Evolutionary conservation across 495 filamentous ascomycete species (phyloP).

Genomic region (Lentithecium fluviatile): DNA sequence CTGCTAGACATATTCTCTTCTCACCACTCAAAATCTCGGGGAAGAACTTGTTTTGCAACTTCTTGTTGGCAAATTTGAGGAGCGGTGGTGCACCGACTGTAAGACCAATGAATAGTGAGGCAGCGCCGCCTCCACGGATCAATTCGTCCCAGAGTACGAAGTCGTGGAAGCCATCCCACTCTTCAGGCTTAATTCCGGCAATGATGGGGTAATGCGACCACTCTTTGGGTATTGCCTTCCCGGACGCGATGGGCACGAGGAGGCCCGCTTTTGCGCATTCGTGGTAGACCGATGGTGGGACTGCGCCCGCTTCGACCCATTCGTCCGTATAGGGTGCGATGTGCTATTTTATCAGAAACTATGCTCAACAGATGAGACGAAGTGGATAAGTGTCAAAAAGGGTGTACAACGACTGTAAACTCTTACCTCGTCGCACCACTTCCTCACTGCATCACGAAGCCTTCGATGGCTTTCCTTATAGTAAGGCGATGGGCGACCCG

Average conservation of each 20-base stretch:
- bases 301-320: slow-evolving; percentile 29
- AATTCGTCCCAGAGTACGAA: slow-evolving; percentile 36
- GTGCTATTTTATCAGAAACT: slow-evolving; percentile 15
- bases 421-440: slow-evolving; percentile 34
- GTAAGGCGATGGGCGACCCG: slow-evolving; percentile 33
- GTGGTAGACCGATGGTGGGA: slow-evolving; percentile 23
- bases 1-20: slow-evolving; percentile 37
- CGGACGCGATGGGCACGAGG: slow-evolving; percentile 29
- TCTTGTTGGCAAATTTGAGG: slow-evolving; percentile 13
- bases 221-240: slow-evolving; percentile 26
- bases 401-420: not conserved
- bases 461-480: slow-evolving; percentile 32
- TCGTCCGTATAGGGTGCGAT: slow-evolving; percentile 29
- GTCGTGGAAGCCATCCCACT: slow-evolving; percentile 39
- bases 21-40: slow-evolving; percentile 34
- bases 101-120: slow-evolving; percentile 28
- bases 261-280: slow-evolving; percentile 33
- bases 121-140: slow-evolving; percentile 23
- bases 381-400: not conserved
- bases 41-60: slow-evolving; percentile 30
- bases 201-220: slow-evolving; percentile 31
- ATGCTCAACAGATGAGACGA: no score
- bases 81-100: slow-evolving; percentile 30
- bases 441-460: slow-evolving; percentile 29
- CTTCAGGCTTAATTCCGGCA: slow-evolving; percentile 29